Evolutionary conservation across 2,329 filamentous ascomycete species (phyloP), one percentile per base, ranked within the genome.

Genomic region (Cercospora citrullina): DNA sequence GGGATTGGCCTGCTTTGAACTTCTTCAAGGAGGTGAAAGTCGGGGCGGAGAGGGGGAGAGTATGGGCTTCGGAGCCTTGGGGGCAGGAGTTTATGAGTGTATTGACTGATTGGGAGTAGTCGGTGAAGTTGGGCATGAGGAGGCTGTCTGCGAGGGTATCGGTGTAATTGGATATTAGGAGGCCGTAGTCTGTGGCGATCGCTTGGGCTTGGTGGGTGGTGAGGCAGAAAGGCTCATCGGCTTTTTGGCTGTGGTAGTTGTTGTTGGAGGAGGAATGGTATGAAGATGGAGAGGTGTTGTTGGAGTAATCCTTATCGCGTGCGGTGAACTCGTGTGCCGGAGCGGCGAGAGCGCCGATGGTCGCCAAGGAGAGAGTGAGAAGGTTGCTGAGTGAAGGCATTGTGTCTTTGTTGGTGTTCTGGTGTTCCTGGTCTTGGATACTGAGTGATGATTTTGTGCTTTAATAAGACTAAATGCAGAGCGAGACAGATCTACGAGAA

Each of bases 81-180:
- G 75, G 73, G 63, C 75, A 75, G 55, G 67, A 68, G 72, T 76
- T 74, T 70, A 78, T 78, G 16, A 78, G 63, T 7, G 75, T 74
- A 70, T 77, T 78, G 70, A 77, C 76, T 66, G 72, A 73, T 64
- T 76, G 75, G 55, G 74, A 73, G 67, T 76, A 77, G 72, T 78
- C 76, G 67, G 69, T 74, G 68, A 77, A 77, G 70, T 75, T 66
- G 1, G 60, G 26, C 23, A 71, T 63, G 21, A 77, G 72, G 12
- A 73, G 63, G 2, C 66, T 68, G 26, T 75, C 68, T 30, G 76
- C 76, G 39, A 73, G 64, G 6, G 53, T 68, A 18, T 72, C 63
- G 64, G 67, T 70, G 72, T 76, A 77, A 66, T 66, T 65, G 55
- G 71, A 68, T 65, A 78, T 77, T 55, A 77, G 72, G 53, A 71